phyloP scores from a whole-genome alignment of 768 basidiomycete genomes.

The Lactarius sanguifluus region DNA sequence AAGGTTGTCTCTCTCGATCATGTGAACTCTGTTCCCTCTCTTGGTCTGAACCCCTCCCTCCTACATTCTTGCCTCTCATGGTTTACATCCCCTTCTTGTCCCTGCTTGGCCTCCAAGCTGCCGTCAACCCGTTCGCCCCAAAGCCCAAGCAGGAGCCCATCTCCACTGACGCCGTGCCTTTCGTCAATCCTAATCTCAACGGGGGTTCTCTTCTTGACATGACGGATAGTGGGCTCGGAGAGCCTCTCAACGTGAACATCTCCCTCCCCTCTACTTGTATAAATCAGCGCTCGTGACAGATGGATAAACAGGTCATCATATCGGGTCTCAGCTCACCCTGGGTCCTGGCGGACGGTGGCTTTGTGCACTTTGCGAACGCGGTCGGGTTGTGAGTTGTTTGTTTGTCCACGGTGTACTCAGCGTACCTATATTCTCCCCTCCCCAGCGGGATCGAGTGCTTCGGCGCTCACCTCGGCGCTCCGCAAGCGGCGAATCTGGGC shows the following conservation, averaged over 20 bases:
- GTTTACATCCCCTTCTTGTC: constrained; percentile 20
- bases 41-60: neutral
- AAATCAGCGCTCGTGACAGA: neutral
- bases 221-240: constrained; percentile 10
- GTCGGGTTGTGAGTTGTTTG: constrained; percentile 28
- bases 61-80: neutral
- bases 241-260: constrained; percentile 27
- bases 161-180: neutral
- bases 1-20: neutral
- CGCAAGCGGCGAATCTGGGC: constrained; percentile 46
- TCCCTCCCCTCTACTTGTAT: neutral
- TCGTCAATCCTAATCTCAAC: neutral
- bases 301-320: constrained; percentile 20
- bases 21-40: neutral
- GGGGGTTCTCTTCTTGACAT: constrained; percentile 16
- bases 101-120: constrained; percentile 16
- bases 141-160: neutral
- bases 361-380: constrained; percentile 22
- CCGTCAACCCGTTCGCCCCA: neutral
- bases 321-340: constrained; percentile 24
- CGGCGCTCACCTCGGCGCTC: constrained; percentile 38
- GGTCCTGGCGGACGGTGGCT: constrained; percentile 26
- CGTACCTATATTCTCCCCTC: neutral
- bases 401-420: neutral
- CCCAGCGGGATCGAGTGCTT: constrained; percentile 33